Conservation (phyloP, 2,329 filamentous ascomycete genomes). For the Monosporascus sp. region DNA sequence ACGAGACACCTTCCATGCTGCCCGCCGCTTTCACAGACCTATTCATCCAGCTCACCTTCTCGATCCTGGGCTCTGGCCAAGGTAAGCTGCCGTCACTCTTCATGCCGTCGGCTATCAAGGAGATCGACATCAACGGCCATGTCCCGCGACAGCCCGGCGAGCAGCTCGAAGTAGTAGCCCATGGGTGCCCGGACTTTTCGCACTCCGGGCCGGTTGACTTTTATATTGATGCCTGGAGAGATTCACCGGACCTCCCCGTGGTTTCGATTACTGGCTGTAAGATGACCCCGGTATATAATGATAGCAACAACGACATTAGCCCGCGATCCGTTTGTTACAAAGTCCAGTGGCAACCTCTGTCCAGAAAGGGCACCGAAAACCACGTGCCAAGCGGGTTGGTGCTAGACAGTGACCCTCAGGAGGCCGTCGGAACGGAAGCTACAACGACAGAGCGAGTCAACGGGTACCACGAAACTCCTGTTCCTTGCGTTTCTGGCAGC, state of each 20-base stretch:
- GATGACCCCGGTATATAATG: not conserved
- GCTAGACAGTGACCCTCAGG: too few relatives aligned
- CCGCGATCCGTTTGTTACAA: not conserved
- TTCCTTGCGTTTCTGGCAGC: too few relatives aligned
- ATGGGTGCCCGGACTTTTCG: conserved; percentile 18
- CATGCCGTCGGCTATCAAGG: conserved; percentile 36
- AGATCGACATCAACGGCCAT: conserved; percentile 29
- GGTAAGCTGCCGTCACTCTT: conserved; percentile 32
- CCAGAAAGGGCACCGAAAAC: not conserved
- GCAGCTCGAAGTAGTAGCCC: conserved; percentile 23
- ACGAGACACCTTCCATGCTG: conserved; percentile 30
- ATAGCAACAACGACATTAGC: not conserved
- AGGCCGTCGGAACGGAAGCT: too few relatives aligned
- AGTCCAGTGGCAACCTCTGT: not conserved
- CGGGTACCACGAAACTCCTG: too few relatives aligned
- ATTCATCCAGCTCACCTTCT: conserved; percentile 37
- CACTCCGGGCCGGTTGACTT: not conserved
- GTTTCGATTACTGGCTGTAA: not conserved
- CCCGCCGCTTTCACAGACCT: conserved; percentile 30
- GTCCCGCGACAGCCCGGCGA: conserved; percentile 19
- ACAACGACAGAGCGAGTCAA: too few relatives aligned
- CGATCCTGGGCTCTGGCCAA: conserved; percentile 27
- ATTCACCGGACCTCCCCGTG: not conserved
- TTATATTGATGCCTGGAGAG: not conserved
- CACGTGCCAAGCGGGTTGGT: too few relatives aligned